These are phyloP conservation scores for Aspergillus transmontanensis DNA, from an alignment of 2,329 filamentous ascomycete species.

Conservation along the genomic window DNA sequence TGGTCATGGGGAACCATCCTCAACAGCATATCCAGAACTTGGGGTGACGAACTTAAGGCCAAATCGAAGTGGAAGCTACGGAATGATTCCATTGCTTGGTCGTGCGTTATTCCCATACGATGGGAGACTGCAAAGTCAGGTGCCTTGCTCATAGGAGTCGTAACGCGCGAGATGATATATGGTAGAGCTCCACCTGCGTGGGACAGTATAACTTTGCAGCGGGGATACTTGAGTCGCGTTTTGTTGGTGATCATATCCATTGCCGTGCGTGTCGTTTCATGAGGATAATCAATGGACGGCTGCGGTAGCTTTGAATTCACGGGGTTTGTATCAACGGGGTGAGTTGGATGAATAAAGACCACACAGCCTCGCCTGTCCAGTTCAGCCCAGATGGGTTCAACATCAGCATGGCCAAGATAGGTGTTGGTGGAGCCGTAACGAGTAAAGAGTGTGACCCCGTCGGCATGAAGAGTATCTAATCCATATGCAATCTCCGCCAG, in stretches of 20 bases:
- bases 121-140: conserved; percentile 2
- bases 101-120: neutral
- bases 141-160: conserved; percentile 17
- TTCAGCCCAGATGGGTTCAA: conserved; percentile 48
- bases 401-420: conserved; percentile 50
- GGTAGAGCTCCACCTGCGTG: conserved; percentile 52
- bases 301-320: conserved; percentile 39
- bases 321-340: conserved; percentile 36
- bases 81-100: conserved; percentile 18
- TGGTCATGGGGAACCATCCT: conserved; percentile 12
- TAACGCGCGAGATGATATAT: conserved; percentile 38
- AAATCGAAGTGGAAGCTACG: conserved; percentile 33
- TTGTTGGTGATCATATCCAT: conserved; percentile 44
- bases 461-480: conserved; percentile 29
- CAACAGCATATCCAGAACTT: conserved; percentile 13
- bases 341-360: conserved; percentile 52
- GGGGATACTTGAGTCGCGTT: conserved; percentile 31
- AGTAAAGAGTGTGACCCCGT: conserved; percentile 52
- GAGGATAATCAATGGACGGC: conserved; percentile 48
- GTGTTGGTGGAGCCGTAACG: conserved; percentile 42
- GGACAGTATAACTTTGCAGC: conserved; percentile 49
- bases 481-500: conserved; percentile 16
- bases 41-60: conserved; percentile 23
- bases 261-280: conserved; percentile 49
- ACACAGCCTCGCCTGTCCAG: conserved; percentile 38